These are phyloP conservation scores for Talaromyces borbonicus DNA, from an alignment of 495 filamentous ascomycete species.

Conservation along the genomic window DNA sequence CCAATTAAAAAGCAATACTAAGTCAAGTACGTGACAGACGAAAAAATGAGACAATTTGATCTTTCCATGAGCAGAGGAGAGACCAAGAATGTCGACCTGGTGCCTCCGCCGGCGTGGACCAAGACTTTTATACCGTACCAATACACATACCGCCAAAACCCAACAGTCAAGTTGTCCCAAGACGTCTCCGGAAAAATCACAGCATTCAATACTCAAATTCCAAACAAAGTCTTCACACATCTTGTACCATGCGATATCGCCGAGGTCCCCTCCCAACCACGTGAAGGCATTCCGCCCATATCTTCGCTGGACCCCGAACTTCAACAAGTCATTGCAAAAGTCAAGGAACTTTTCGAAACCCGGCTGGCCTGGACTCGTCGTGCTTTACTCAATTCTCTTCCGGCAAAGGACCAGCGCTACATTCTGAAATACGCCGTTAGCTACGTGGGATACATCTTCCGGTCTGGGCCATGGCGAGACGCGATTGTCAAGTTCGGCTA, in stretches of 20 bases:
- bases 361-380: slow-evolving; percentile 83
- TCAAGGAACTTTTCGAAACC: slow-evolving; percentile 52
- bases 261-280: slow-evolving; percentile 41
- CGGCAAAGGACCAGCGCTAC: slow-evolving; percentile 38
- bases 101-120: slow-evolving; percentile 70
- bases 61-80: slow-evolving; percentile 54
- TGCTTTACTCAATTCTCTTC: slow-evolving; percentile 56
- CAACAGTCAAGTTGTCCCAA: slow-evolving; percentile 42
- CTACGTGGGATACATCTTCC: slow-evolving; percentile 82
- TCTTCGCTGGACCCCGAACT: slow-evolving; percentile 38
- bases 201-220: slow-evolving; percentile 42
- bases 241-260: slow-evolving; percentile 52
- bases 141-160: slow-evolving; percentile 51
- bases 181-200: slow-evolving; percentile 40
- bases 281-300: slow-evolving; percentile 39
- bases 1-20: neutral
- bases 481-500: slow-evolving; percentile 73
- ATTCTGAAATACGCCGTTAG: slow-evolving; percentile 54
- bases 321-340: slow-evolving; percentile 45
- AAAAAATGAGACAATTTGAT: slow-evolving; percentile 64
- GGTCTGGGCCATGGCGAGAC: slow-evolving; percentile 83
- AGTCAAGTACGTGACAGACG: slow-evolving; percentile 29
- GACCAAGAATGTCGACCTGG: slow-evolving; percentile 52
- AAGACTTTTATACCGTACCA: slow-evolving; percentile 58
- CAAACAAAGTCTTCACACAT: slow-evolving; percentile 40